Evolutionary conservation across 1,284 basidiomycete species (phyloP).

Genomic region (Polyporus tsugae): DNA sequence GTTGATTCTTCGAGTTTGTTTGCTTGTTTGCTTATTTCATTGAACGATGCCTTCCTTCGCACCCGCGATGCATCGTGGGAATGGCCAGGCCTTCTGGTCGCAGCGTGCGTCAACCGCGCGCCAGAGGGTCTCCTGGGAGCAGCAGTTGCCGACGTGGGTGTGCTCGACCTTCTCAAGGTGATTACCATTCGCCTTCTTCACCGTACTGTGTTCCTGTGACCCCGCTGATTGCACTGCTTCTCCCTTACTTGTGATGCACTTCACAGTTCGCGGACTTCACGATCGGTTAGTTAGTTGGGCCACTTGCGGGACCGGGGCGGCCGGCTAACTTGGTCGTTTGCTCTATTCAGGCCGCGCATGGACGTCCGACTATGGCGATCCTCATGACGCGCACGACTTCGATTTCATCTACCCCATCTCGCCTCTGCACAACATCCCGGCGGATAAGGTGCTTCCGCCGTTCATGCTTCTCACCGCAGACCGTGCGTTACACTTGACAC

Average conservation of each 20-base stretch:
- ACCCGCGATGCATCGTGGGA: neutral
- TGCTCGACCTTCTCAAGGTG: constrained; percentile 84
- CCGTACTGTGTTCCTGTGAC: neutral
- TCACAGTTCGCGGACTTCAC: constrained; percentile 79
- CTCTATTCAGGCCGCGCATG: constrained; percentile 68
- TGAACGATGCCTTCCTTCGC: neutral
- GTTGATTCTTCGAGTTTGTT: constrained; percentile 13
- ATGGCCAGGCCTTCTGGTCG: constrained; percentile 73
- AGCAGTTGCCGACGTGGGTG: constrained; percentile 84
- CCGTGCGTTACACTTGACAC: constrained; percentile 54
- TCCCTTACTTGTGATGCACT: neutral
- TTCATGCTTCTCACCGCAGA: constrained; percentile 79
- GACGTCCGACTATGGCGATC: constrained; percentile 86
- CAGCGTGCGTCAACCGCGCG: constrained; percentile 83
- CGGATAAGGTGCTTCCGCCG: constrained; percentile 69
- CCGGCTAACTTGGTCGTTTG: constrained; percentile 1
- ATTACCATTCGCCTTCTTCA: constrained; percentile 15
- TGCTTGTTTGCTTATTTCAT: constrained; percentile 1
- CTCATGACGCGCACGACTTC: constrained; percentile 77
- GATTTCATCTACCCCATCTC: constrained; percentile 85
- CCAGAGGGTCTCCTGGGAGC: constrained; percentile 82
- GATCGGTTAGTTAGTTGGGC: constrained; percentile 55
- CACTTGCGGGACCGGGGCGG: neutral
- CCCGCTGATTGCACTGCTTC: constrained; percentile 13
- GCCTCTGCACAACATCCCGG: constrained; percentile 78